Evolutionary conservation across 352 stramenopile genomes (phyloP).

Genomic region (Globisporangium viniferum): DNA sequence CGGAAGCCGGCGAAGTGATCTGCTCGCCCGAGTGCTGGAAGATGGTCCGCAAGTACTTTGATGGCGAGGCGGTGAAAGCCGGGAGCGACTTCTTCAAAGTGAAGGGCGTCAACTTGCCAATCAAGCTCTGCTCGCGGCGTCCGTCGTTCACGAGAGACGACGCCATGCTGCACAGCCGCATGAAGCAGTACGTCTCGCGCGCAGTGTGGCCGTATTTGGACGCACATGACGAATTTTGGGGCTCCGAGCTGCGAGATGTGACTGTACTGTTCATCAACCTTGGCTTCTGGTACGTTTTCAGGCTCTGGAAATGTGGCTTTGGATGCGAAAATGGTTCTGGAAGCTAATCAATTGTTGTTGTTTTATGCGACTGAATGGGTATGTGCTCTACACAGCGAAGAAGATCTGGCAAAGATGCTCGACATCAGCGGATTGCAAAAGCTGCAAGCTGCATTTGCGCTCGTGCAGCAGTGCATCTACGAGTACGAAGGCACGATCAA

Average conservation of each 20-base stretch:
- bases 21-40: conserved; percentile 83
- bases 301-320: conserved; percentile 1
- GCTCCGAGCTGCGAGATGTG: conserved; percentile 88
- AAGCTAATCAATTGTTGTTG: neutral
- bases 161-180: conserved; percentile 72
- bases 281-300: conserved; percentile 69
- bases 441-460: conserved; percentile 76
- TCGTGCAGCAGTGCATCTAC: conserved; percentile 90
- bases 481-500: conserved; percentile 95
- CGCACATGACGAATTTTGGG: conserved; percentile 92
- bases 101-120: conserved; percentile 42
- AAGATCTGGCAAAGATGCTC: conserved; percentile 76
- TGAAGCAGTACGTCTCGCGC: conserved; percentile 90
- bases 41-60: conserved; percentile 63
- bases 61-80: conserved; percentile 34
- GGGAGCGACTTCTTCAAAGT: conserved; percentile 59
- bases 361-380: neutral
- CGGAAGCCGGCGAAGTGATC: conserved; percentile 87
- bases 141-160: conserved; percentile 80
- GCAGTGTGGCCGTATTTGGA: conserved; percentile 91
- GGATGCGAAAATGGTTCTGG: neutral
- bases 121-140: conserved; percentile 65
- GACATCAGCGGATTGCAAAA: conserved; percentile 62
- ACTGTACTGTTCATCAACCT: conserved; percentile 94
- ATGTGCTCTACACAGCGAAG: conserved; percentile 33